A percentile compares a stretch with the other conserved stretches of the same genome.
These are phyloP conservation scores for Aspergillus heteromorphus DNA, from an alignment of 495 filamentous ascomycete species.

Conservation along the genomic window DNA sequence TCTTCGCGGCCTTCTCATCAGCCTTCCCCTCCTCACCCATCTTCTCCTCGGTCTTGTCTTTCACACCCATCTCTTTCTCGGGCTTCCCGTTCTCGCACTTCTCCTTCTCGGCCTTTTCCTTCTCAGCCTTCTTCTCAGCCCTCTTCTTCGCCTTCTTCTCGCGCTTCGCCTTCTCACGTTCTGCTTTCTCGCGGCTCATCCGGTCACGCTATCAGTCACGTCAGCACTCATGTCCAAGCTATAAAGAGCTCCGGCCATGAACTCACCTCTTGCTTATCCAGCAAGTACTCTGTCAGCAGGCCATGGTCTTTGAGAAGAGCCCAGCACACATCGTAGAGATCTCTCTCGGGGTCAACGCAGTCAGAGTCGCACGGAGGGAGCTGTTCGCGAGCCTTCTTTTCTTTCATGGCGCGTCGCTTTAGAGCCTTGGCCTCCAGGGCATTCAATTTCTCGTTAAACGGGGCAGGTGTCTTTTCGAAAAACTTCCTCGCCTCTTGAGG, in stretches of 20 bases:
- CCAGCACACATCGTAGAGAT: constrained; percentile 3
- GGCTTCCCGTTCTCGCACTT: no score
- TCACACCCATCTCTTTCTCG: no score
- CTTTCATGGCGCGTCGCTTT: background rate
- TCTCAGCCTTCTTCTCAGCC: no score
- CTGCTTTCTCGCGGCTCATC: background rate
- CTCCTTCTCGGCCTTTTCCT: no score
- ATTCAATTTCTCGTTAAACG: no score
- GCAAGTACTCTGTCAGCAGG: background rate
- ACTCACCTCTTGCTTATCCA: background rate
- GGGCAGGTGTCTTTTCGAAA: no score
- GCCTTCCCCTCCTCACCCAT: no score
- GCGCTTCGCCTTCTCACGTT: background rate
- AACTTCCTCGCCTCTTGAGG: no score
- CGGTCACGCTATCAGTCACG: background rate
- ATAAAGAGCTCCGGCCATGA: background rate
- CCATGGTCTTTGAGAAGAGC: background rate
- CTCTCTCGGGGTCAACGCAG: constrained; percentile 9
- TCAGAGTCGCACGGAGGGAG: background rate
- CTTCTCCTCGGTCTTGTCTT: no score
- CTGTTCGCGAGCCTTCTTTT: background rate
- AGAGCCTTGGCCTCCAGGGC: background rate
- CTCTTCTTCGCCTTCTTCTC: no score
- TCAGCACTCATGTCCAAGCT: background rate
- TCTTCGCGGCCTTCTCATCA: no score